Evolutionary conservation across 331 rosid genomes (phyloP), one percentile per base, ranked within the genome.

Genomic region (Spiraea crenata): DNA sequence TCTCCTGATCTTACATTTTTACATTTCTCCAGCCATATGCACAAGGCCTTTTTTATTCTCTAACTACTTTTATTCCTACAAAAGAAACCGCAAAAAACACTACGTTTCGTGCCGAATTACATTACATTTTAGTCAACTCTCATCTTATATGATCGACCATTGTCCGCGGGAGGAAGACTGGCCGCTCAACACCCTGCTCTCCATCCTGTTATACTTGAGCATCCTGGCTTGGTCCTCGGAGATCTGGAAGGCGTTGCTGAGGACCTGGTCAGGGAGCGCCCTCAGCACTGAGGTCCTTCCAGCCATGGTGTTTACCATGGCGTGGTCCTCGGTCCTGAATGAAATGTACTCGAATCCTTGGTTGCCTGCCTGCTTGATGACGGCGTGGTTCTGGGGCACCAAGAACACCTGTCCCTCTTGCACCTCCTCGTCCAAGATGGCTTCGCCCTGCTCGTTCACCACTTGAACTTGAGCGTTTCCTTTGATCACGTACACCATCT

Each of bases 291-390:
- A 80, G 3, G 81, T 72, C 67, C 75, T 57, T 12, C 87, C 84
- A 4, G 67, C 84, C 4, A 80, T 20, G 0, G 87, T 81, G 75
- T 45, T 77, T 7, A 78, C 70, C 67, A 51, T 41, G 40, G 87
- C 80, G n/a, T 44, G 45, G 12, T 63, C 76, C 17, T 52, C 48
- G 2, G 82, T 83, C 74, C 67, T 80, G 66, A 83, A 78, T n/a
- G 82, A 49, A n/a, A 83, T 58, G 80, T 81, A 83, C 56, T 83
- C 82, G 42, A 74, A 76, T 47, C 84, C 87, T n/a, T 68, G 34
- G 58, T 14, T 20, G 7, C 79, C 65, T 3, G 87, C 87, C 44
- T 57, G 48, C 16, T 63, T 46, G 55, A 74, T 1, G 3, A 79
- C 67, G 1, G 76, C 78, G 61, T 54, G 78, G 82, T 73, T 76